A percentile compares a stretch with the other conserved stretches of the same genome.
Conservation (phyloP, 495 filamentous ascomycete species). For the Cryomyces minteri region DNA sequence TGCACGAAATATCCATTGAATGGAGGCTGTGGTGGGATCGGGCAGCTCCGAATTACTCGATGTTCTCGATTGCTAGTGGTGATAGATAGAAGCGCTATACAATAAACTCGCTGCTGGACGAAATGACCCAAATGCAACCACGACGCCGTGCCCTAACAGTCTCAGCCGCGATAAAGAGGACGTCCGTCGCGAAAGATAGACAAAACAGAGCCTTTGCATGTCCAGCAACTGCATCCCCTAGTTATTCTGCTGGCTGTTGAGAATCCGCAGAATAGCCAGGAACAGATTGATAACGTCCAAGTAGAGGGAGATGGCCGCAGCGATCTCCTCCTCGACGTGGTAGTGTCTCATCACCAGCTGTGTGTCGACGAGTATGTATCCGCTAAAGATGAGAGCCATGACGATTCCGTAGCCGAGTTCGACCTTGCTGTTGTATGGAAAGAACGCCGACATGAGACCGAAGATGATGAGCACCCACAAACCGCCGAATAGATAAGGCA, state of each 20-base stretch:
- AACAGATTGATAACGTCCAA: conserved; percentile 95
- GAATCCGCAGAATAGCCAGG: conserved; percentile 74
- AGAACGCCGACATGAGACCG: conserved; percentile 74
- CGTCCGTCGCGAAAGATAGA: too few species aligned
- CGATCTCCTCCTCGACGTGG: conserved; percentile 98
- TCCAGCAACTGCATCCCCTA: conserved; percentile 12
- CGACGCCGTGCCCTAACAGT: too few species aligned
- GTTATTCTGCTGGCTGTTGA: conserved; percentile 80
- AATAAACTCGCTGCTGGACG: too few species aligned
- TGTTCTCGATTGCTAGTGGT: too few species aligned
- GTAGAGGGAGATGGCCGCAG: conserved; percentile 86
- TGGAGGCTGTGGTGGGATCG: too few species aligned
- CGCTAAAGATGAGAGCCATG: conserved; percentile 74
- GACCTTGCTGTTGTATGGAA: conserved; percentile 55
- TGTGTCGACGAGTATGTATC: conserved; percentile 89
- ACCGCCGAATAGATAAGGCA: conserved; percentile 81
- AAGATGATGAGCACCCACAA: conserved; percentile 86
- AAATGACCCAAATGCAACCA: too few species aligned
- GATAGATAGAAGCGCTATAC: too few species aligned
- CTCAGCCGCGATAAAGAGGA: too few species aligned
- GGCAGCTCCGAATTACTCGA: too few species aligned
- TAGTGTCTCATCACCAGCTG: conserved; percentile 89
- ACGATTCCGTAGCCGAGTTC: conserved; percentile 74
- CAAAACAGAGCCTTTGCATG: too few species aligned
- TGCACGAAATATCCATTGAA: too few species aligned